A percentile compares a stretch with the other conserved stretches of the same genome.
phyloP scores from a whole-genome alignment of 2,329 filamentous ascomycete species.

The Apiospora malaysiana region DNA sequence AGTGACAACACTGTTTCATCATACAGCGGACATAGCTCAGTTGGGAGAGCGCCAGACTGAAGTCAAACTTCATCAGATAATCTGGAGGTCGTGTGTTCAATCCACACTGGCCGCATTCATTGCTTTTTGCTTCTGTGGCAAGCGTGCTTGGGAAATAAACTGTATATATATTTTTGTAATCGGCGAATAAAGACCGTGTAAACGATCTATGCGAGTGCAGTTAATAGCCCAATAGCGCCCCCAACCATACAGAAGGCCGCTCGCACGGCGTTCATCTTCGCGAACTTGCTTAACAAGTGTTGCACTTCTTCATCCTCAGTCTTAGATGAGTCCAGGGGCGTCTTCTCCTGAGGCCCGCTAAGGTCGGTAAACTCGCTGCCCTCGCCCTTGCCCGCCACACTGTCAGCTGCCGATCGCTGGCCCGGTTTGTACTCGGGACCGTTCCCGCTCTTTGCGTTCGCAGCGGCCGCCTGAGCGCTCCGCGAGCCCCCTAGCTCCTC shows the following conservation, averaged over 20 bases:
- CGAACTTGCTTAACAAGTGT: slow-evolving; percentile 6
- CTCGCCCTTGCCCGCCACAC: slow-evolving; percentile 20
- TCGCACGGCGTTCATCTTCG: slow-evolving; percentile 23
- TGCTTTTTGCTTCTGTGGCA: neutral
- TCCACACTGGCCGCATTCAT: slow-evolving; percentile 18
- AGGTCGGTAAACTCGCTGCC: slow-evolving; percentile 9
- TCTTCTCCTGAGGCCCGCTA: slow-evolving; percentile 14
- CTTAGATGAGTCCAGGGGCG: neutral
- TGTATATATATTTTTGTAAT: no score
- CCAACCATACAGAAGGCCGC: slow-evolving; percentile 10
- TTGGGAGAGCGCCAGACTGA: slow-evolving; percentile 22
- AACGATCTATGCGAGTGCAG: neutral
- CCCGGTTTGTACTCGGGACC: slow-evolving; percentile 7
- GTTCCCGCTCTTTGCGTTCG: neutral
- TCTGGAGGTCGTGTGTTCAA: slow-evolving; percentile 22
- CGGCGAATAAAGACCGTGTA: no score
- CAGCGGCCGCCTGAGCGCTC: neutral
- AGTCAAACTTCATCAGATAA: slow-evolving; percentile 9
- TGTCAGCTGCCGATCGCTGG: slow-evolving; percentile 1
- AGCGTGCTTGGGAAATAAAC: no score
- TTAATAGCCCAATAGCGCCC: neutral
- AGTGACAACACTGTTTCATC: neutral
- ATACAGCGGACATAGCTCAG: slow-evolving; percentile 21
- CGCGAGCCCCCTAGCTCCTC: slow-evolving; percentile 8
- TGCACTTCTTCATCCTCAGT: slow-evolving; percentile 12